Evolutionary conservation across 1,284 basidiomycete genomes (phyloP).

Genomic region (Puccinia horiana): DNA sequence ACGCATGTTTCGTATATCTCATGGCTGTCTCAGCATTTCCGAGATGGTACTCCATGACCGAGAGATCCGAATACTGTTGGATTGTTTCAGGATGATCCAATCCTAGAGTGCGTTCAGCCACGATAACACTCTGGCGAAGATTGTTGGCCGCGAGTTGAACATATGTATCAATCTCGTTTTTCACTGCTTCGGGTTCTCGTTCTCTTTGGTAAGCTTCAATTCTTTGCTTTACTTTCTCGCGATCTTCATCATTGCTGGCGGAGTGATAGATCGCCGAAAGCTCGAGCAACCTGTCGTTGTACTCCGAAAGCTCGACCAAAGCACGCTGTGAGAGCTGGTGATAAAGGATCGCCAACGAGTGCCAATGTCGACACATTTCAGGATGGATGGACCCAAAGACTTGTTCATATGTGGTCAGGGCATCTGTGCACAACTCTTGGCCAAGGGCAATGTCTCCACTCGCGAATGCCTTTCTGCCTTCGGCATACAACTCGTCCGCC

Average conservation of each 20-base stretch:
- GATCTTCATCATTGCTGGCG: slow-evolving; percentile 45
- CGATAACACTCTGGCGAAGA: slow-evolving; percentile 64
- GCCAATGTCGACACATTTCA: slow-evolving; percentile 61
- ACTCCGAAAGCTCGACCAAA: slow-evolving; percentile 52
- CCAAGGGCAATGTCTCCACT: slow-evolving; percentile 63
- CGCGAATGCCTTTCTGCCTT: slow-evolving; percentile 63
- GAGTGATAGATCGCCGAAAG: slow-evolving; percentile 43
- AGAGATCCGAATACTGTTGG: slow-evolving; percentile 65
- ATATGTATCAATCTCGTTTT: slow-evolving; percentile 57
- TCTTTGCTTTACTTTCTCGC: slow-evolving; percentile 49
- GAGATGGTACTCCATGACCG: slow-evolving; percentile 62
- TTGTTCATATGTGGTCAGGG: slow-evolving; percentile 64
- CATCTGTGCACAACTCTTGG: slow-evolving; percentile 64
- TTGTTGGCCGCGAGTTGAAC: slow-evolving; percentile 62
- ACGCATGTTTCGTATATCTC: slow-evolving; percentile 63
- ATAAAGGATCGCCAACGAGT: slow-evolving; percentile 52
- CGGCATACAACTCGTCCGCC: slow-evolving; percentile 65
- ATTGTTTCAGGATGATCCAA: slow-evolving; percentile 64
- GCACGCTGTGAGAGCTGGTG: slow-evolving; percentile 51
- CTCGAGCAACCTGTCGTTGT: slow-evolving; percentile 42
- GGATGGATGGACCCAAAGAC: slow-evolving; percentile 66
- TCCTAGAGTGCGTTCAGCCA: slow-evolving; percentile 64
- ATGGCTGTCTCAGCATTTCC: slow-evolving; percentile 61
- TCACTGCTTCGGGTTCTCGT: slow-evolving; percentile 51
- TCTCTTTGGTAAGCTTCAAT: slow-evolving; percentile 50